A percentile compares a stretch with the other conserved stretches of the same genome.
These are phyloP conservation scores for Penicillium fimorum DNA, from an alignment of 495 filamentous ascomycete genomes.

Conservation along the genomic window DNA sequence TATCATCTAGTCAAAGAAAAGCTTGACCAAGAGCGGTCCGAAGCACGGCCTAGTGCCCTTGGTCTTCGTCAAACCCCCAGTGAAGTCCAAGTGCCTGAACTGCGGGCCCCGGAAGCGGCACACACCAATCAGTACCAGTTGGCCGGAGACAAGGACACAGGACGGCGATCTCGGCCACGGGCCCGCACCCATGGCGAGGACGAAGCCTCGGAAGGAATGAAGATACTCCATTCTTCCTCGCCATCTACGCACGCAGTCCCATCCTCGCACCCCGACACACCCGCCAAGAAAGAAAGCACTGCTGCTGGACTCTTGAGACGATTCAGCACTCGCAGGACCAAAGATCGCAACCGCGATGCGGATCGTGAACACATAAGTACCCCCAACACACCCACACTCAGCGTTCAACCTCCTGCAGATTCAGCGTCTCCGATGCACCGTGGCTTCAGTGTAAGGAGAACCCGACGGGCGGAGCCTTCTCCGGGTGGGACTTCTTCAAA, in stretches of 20 bases:
- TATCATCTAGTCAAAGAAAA: conserved; percentile 97
- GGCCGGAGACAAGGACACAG: conserved; percentile 74
- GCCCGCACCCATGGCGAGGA: conserved; percentile 96
- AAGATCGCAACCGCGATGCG: conserved; percentile 50
- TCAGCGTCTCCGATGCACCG: conserved; percentile 61
- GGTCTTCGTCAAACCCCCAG: conserved; percentile 54
- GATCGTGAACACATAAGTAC: conserved; percentile 55
- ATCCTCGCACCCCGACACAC: conserved; percentile 58
- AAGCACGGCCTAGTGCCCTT: conserved; percentile 60
- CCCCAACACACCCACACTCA: conserved; percentile 66
- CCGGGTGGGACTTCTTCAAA: conserved; percentile 56
- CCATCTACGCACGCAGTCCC: conserved; percentile 53
- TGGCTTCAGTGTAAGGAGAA: conserved; percentile 77
- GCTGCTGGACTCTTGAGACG: conserved; percentile 83
- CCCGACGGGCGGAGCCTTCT: conserved; percentile 59
- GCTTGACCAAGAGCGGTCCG: conserved; percentile 72
- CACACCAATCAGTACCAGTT: conserved; percentile 91
- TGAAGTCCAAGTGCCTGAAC: conserved; percentile 69
- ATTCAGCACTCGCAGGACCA: conserved; percentile 81
- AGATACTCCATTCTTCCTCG: conserved; percentile 63
- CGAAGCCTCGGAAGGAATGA: conserved; percentile 74
- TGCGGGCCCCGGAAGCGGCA: conserved; percentile 79
- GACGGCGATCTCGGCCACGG: conserved; percentile 75
- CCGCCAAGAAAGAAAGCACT: conserved; percentile 79
- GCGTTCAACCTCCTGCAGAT: conserved; percentile 71